Evolutionary conservation across 2,329 filamentous ascomycete species (phyloP), one percentile per base, ranked within the genome.

Genomic region (Penicillium expansum): DNA sequence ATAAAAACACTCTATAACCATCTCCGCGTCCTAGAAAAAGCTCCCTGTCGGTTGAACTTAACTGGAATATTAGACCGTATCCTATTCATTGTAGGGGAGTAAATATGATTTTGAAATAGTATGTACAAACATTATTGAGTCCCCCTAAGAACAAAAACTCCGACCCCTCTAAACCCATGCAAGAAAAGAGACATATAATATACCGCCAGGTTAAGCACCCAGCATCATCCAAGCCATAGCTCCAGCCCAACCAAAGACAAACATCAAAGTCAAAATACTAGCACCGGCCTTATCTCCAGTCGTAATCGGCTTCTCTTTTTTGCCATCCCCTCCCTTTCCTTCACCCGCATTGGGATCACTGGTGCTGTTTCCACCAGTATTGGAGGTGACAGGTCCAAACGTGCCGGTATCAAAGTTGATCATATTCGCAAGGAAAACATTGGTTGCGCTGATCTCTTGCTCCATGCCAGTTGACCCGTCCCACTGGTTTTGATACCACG

Each of bases 361-460:
- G 14, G 62, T 64, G 47, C 76, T 78, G 7, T 70, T 88, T 50
- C 87, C 87, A 33, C 86, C 87, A 1, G 79, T 82, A 4, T 75
- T 68, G 10, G 65, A 60, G 0, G 69, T 73, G 20, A 72, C 62
- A 1, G 71, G 70, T 0, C 77, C 76, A 11, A 56, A 50, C 0
- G 84, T 86, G 14, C 82, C 75, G 0, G 85, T 82, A 1, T 74
- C 70, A 2, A 75, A 73, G n/a, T 71, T 69, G 41, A 76, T 73
- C 11, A 89, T 76, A 42, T 81, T 83, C 55, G 85, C 86, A 71
- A 85, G 84, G 62, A 90, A 75, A 13, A 86, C 81, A 27, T 83
- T 81, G 27, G 89, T 76, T 0, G 85, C 86, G 63, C 83, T 86
- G 82, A 90, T 88, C 77, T 90, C 85, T 69, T 87, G 79, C 45